Conservation (phyloP, 2,329 filamentous ascomycete genomes). For the Calonectria pseudoreteaudii region DNA sequence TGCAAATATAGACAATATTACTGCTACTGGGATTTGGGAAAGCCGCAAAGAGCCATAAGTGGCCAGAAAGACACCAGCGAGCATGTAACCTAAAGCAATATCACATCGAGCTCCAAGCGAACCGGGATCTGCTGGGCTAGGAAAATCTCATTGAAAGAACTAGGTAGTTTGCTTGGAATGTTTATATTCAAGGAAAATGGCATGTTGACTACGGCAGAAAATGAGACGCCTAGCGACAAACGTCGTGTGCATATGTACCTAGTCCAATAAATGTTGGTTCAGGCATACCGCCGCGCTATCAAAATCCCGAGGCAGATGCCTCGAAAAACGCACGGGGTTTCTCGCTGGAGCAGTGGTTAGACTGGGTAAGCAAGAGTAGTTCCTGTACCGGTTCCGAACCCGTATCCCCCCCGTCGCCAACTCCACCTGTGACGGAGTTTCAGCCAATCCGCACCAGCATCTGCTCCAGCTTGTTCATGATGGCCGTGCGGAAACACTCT, state of each 20-base stretch:
- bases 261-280: neutral
- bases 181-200: neutral
- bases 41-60: neutral
- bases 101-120: neutral
- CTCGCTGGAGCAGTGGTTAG: constrained; percentile 72
- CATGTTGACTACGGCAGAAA: neutral
- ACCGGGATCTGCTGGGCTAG: neutral
- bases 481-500: constrained; percentile 55
- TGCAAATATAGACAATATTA: too few relatives aligned
- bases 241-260: neutral
- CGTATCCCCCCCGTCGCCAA: constrained; percentile 67
- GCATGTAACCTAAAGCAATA: neutral
- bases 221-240: too few relatives aligned
- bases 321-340: constrained; percentile 74
- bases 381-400: constrained; percentile 72
- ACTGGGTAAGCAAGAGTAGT: constrained; percentile 66
- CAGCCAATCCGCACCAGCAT: constrained; percentile 65
- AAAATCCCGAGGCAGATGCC: neutral
- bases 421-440: constrained; percentile 67
- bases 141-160: neutral
- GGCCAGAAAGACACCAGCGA: too few relatives aligned
- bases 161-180: neutral
- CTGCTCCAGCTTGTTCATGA: constrained; percentile 65
- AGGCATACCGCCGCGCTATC: neutral
- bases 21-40: neutral